phyloP scores from a whole-genome alignment of 2,329 filamentous ascomycete genomes.

The Aspergillus alliaceus region DNA sequence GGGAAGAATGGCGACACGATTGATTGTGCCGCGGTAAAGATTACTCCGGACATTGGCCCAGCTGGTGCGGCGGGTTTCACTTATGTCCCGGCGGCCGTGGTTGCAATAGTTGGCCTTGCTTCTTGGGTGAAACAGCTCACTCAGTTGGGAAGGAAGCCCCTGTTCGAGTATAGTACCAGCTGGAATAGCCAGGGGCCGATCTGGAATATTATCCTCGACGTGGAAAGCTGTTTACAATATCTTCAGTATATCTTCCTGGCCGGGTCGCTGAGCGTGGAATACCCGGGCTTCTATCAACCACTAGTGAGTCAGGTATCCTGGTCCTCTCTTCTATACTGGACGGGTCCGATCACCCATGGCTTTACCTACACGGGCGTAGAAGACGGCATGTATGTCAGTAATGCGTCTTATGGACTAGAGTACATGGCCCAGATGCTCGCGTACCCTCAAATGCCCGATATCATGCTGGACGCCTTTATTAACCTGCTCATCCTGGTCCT shows the following conservation, averaged over 20 bases:
- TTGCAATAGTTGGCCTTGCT: not conserved
- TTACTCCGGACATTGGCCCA: slow-evolving; percentile 7
- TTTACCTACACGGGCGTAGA: slow-evolving; percentile 1
- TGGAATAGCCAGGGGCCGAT: not conserved
- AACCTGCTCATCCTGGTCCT: not conserved
- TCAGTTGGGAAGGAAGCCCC: not conserved
- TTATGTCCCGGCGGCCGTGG: not conserved
- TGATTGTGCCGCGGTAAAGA: slow-evolving; percentile 1
- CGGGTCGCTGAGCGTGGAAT: slow-evolving; percentile 2
- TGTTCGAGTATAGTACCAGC: not conserved
- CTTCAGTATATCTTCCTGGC: slow-evolving; percentile 11
- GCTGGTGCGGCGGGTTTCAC: not conserved
- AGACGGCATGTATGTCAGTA: slow-evolving; percentile 10
- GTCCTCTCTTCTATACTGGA: slow-evolving; percentile 2
- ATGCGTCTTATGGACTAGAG: slow-evolving; percentile 9
- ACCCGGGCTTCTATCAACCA: slow-evolving; percentile 11
- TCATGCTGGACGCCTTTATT: slow-evolving; percentile 2
- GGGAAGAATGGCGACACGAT: not conserved
- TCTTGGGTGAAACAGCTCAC: not conserved
- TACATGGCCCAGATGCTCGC: slow-evolving; percentile 7
- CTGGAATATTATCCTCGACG: not conserved
- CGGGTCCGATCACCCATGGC: slow-evolving; percentile 5
- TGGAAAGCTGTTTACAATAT: slow-evolving; percentile 3
- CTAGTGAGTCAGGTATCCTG: slow-evolving; percentile 6
- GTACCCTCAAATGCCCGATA: not conserved